phyloP scores from a whole-genome alignment of 257 asterid species.

The Solanum arcanum region DNA sequence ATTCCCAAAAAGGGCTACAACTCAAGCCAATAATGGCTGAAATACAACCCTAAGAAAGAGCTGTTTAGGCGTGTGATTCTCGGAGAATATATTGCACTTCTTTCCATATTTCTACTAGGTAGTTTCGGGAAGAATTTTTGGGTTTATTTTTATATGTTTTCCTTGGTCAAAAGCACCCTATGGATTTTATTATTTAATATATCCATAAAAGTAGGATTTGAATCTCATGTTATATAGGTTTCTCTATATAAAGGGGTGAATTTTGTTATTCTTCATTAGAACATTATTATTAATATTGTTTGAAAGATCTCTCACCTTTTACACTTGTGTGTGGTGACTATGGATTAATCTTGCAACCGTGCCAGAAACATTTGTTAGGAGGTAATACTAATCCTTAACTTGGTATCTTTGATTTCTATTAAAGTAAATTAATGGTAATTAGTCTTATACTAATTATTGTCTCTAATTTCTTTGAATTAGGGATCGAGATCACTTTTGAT shows the following conservation, averaged over 20 bases:
- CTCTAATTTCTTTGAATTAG: background rate
- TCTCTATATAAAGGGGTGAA: background rate
- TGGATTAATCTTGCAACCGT: background rate
- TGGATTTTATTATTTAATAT: background rate
- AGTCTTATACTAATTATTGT: background rate
- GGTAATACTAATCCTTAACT: background rate
- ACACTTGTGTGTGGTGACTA: background rate
- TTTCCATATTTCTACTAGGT: background rate
- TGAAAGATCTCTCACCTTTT: background rate
- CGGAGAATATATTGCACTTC: background rate
- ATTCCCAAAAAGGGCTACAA: background rate
- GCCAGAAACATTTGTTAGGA: background rate
- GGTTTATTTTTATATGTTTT: background rate
- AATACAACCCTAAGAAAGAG: background rate
- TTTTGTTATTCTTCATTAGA: background rate
- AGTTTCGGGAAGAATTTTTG: background rate
- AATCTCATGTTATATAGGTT: background rate
- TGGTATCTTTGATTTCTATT: background rate
- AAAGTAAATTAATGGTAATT: background rate
- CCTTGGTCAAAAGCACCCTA: background rate
- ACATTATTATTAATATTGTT: background rate
- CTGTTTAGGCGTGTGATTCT: background rate
- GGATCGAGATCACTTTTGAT: background rate
- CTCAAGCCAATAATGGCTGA: background rate
- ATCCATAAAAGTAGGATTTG: background rate